Conservation (phyloP, 2,329 filamentous ascomycete species). For the Fusarium xylarioides region DNA sequence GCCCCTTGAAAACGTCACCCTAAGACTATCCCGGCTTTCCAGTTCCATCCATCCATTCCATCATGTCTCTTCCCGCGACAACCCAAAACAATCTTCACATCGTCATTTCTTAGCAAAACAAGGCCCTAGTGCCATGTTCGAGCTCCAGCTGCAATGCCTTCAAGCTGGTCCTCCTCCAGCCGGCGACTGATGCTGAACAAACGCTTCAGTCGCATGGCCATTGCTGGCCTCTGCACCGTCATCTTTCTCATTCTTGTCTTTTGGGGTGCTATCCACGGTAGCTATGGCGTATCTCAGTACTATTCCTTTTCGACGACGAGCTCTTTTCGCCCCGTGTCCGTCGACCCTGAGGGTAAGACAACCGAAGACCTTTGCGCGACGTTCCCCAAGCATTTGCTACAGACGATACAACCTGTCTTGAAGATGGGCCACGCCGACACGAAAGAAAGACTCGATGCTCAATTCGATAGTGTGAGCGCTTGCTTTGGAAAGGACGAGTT, state of each 20-base stretch:
- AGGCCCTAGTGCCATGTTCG: conserved; percentile 39
- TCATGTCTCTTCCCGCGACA: conserved; percentile 15
- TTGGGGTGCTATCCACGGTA: conserved; percentile 38
- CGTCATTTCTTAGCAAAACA: background rate
- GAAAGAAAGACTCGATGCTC: conserved; percentile 48
- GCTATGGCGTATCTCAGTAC: conserved; percentile 38
- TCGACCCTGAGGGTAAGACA: conserved; percentile 40
- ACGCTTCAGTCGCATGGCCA: conserved; percentile 45
- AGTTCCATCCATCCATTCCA: background rate
- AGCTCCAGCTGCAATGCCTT: conserved; percentile 36
- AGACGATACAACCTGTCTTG: conserved; percentile 46
- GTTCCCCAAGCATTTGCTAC: conserved; percentile 46
- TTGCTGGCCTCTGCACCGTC: conserved; percentile 36
- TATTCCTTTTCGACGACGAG: conserved; percentile 45
- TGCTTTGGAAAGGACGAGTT: conserved; percentile 55
- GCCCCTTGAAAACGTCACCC: conserved; percentile 21
- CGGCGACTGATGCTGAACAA: conserved; percentile 45
- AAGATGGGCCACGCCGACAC: conserved; percentile 48
- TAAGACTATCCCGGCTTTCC: background rate
- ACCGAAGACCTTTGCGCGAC: conserved; percentile 44
- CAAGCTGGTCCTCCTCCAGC: conserved; percentile 40
- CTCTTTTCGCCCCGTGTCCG: conserved; percentile 43
- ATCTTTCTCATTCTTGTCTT: conserved; percentile 39
- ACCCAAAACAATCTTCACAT: background rate
- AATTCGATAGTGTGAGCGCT: conserved; percentile 62